Base-by-base conservation (phyloP, 192 early-diverging fungal genomes). In the Entomortierella chlamydospora region DNA sequence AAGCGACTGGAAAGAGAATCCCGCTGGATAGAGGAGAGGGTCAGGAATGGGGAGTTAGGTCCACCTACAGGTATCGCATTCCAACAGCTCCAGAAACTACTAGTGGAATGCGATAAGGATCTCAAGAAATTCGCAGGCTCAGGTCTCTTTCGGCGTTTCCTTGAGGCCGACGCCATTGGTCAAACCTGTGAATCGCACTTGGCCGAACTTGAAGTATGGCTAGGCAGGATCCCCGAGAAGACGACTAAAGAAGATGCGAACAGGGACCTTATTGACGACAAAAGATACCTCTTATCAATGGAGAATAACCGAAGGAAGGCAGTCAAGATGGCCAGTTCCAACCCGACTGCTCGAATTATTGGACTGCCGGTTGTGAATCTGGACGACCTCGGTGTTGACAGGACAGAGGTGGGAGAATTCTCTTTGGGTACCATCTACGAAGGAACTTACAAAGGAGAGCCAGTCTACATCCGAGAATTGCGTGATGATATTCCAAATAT, bases 11-110 rank as follows among this genome's bases (percentile, higher is more conserved):
- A 57, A 2, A 29, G 50, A 34, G 4, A 61, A 37, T 70, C 51
- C 52, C 43, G 54, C 31, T 18, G 30, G 59, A 51, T 70, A 17
- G 13, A 37, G n/a, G 18, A 29, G 42, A 57, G 50, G 42, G 20
- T 70, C 26, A 37, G 54, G 39, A 61, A 58, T 61, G 59, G 59
- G 15, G 68, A 61, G n/a, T 51, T 70, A 13, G 68, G 68, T 42
- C 23, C 50, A 25, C 28, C 18, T 23, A 61, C 57, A 12, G 52
- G 55, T 45, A 51, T 51, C 11, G 30, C 22, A 7, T 50, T 70
- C 25, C 41, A 61, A 1, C 49, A 43, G 18, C 68, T 70, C n/a
- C 51, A 53, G 23, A 58, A 30, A 9, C 50, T 37, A 28, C 68
- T 70, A 30, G 59, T 23, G 42, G 8, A 17, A 30, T 70, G 68